These are phyloP conservation scores for Sanghuangporus weigelae DNA, from an alignment of 1,284 basidiomycete species.

Conservation along the genomic window DNA sequence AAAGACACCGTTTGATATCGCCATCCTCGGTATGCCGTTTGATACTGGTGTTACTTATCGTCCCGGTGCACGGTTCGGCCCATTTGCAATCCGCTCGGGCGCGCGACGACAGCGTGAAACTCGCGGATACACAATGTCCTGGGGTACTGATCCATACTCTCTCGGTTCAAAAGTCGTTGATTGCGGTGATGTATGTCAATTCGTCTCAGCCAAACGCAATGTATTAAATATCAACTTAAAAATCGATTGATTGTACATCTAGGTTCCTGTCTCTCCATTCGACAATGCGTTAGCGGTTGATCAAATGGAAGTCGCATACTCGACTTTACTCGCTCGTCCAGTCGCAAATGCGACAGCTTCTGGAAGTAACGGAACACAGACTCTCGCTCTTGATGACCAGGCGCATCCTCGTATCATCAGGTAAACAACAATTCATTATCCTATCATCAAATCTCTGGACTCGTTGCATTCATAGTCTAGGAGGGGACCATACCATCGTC, in stretches of 20 bases:
- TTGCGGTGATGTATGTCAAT: constrained; percentile 61
- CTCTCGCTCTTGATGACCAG: constrained; percentile 46
- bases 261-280: constrained; percentile 68
- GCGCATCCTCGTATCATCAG: constrained; percentile 66
- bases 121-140: constrained; percentile 59
- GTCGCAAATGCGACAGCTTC: constrained; percentile 33
- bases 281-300: constrained; percentile 74
- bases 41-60: constrained; percentile 71
- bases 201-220: not conserved
- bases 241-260: not conserved
- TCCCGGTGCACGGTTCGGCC: constrained; percentile 77
- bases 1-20: constrained; percentile 55
- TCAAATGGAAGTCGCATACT: constrained; percentile 75
- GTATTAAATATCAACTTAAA: not conserved
- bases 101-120: constrained; percentile 57
- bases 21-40: constrained; percentile 76
- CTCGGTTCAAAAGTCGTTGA: constrained; percentile 60
- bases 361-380: constrained; percentile 22
- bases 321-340: constrained; percentile 55
- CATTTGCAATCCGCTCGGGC: constrained; percentile 74
- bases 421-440: constrained; percentile 27
- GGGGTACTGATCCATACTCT: constrained; percentile 64
- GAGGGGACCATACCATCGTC: constrained; percentile 78
- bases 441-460: not conserved
- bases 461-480: constrained; percentile 42